Percentiles rank a stretch among this genome's conserved stretches.
These are phyloP conservation scores for Aspergillus kassunensis DNA, from an alignment of 495 filamentous ascomycete species.

Conservation along the genomic window DNA sequence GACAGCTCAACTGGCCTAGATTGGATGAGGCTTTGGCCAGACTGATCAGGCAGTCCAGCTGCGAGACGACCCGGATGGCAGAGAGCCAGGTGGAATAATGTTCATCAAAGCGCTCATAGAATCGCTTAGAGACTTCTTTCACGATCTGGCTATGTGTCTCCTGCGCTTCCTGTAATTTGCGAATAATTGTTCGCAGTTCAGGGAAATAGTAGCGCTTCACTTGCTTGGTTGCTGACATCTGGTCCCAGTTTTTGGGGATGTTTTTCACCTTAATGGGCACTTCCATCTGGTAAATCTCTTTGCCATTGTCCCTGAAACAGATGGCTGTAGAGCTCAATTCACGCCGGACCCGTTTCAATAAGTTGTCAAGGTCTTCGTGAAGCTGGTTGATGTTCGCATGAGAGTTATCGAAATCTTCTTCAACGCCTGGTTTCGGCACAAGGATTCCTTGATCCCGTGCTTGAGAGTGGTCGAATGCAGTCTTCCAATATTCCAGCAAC, in stretches of 20 bases:
- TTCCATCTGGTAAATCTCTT: slow-evolving; percentile 96
- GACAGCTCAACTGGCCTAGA: slow-evolving; percentile 82
- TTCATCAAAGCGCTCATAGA: slow-evolving; percentile 84
- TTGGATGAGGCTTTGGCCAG: slow-evolving; percentile 81
- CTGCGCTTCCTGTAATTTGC: slow-evolving; percentile 85
- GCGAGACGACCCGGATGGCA: slow-evolving; percentile 79
- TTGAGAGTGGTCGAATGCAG: slow-evolving; percentile 81
- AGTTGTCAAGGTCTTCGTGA: slow-evolving; percentile 62
- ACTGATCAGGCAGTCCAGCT: slow-evolving; percentile 92
- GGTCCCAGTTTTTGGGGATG: slow-evolving; percentile 83
- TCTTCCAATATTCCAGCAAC: slow-evolving; percentile 81
- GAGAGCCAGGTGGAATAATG: slow-evolving; percentile 85
- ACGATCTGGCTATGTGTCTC: slow-evolving; percentile 92
- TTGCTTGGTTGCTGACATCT: slow-evolving; percentile 88
- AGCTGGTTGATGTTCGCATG: slow-evolving; percentile 71
- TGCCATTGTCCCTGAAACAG: slow-evolving; percentile 84
- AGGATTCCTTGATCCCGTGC: slow-evolving; percentile 73
- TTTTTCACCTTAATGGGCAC: slow-evolving; percentile 78
- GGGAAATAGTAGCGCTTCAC: slow-evolving; percentile 95
- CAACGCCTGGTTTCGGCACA: slow-evolving; percentile 83
- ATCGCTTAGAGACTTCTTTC: slow-evolving; percentile 76
- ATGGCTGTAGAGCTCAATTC: slow-evolving; percentile 66
- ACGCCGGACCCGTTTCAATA: slow-evolving; percentile 66
- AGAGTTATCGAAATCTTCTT: slow-evolving; percentile 87
- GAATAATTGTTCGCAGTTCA: slow-evolving; percentile 74